Evolutionary conservation across 2,329 filamentous ascomycete species (phyloP), one percentile per base, ranked within the genome.

Genomic region (Arthrobotrys conoides): DNA sequence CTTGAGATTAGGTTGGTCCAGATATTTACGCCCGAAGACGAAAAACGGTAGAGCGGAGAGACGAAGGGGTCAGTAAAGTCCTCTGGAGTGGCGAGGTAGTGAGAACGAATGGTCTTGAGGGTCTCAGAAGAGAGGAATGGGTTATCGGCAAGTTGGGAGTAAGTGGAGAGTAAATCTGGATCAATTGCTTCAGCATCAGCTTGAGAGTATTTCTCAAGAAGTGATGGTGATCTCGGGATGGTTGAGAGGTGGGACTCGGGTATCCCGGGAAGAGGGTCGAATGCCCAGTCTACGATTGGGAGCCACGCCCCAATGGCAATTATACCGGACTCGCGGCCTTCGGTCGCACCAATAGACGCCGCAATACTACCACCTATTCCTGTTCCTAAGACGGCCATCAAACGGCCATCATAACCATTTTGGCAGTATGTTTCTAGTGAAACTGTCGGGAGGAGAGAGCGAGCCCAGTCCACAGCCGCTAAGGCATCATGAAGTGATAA

Each of bases 21-120:
- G 18, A 78, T 78, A n/a, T 79, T 79, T 3, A 73, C 64, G 6
- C 76, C 76, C 9, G 70, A 67, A 10, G 70, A 53, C 3, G 61
- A 51, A 27, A 79, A 79, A 46, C 69, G 69, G 41, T 79, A 79
- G 5, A 79, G 48, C 2, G 76, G 76, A 5, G 76, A 79, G 3
- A 44, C 76, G 27, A 79, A 79, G 24, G 76, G 76, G 59, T 79
- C 76, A 16, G 59, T 75, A 18, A 73, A 79, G 30, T 79, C 71
- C 57, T 75, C 76, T 4, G 65, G 44, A 0, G 36, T 67, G 16
- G 65, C 48, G 3, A 79, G 38, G 27, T 79, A 79, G 46, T 36
- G 38, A 8, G 69, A 67, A 6, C 76, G 69, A 12, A 79, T 44
- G 4, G 6, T 0, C 33, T 70, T 49, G 3, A 79, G 57, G n/a